Base-by-base conservation (phyloP, 805 yeast species). In the Myxozyma lipomycoides region DNA sequence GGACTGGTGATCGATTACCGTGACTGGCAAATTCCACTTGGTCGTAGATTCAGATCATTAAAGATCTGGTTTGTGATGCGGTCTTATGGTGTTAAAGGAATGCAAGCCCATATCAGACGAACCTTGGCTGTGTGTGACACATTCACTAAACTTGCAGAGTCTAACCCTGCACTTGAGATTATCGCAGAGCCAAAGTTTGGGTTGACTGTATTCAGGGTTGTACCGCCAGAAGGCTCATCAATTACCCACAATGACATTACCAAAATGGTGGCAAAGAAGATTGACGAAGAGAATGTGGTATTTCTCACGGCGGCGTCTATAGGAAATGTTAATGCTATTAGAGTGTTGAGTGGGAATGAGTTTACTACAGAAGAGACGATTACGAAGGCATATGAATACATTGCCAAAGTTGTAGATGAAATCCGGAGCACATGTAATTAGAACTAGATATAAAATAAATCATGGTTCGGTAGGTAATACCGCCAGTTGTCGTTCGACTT, bases 1-100 rank as follows among this genome's bases (percentile, higher is more conserved):
- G 62, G 62, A 10, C 40, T 49, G 19, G 62, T 59, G 18, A 59
- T 56, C 15, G 62, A 59, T 40, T 59, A 59, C 36, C 45, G 61
- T 25, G 62, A 59, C 43, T 59, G 62, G 56, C 62, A 59, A 43
- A 43, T 59, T 12, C 62, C 62, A 22, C 50, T 59, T 10, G 62
- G 62, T 9, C 51, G 62, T 24, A 36, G 62, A 26, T 59, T 59
- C 46, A 48, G 62, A 23, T 43, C 62, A 10, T 49, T 59, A 34
- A 59, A 59, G 50, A 42, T 59, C 15, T 59, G 62, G 62, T 58
- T 59, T 41, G 61, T 59, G 35, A 55, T 59, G 60, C 46, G 62
- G 24, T 42, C 56, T 17, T 59, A 59, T 39, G 62, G 62, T 3
- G 39, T 47, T 1, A 25, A 35, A 17, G 62, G 62, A 21, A 26